These are phyloP conservation scores for Amoebophrya sp. DNA, from an alignment of 169 alveolate species.

Conservation along the genomic window DNA sequence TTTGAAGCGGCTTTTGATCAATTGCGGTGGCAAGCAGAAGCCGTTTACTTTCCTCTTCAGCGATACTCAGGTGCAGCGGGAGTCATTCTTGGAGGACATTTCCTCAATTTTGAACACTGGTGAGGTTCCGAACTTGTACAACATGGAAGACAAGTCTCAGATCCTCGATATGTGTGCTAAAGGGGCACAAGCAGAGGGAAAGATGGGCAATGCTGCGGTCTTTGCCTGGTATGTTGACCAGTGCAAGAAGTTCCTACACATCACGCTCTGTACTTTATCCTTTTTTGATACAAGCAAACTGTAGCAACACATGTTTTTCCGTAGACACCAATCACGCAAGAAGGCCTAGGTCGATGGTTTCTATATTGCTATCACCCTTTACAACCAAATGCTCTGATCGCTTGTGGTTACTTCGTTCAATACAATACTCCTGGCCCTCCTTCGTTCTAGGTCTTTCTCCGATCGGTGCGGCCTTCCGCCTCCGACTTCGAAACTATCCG, in stretches of 20 bases:
- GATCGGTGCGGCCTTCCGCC: constrained; percentile 84
- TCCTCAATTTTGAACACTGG: constrained; percentile 75
- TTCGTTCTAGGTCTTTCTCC: constrained; percentile 73
- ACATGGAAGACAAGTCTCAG: constrained; percentile 67
- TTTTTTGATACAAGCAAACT: background rate
- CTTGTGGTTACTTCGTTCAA: no score
- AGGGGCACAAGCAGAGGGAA: constrained; percentile 42
- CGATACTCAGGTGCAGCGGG: constrained; percentile 86
- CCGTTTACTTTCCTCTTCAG: constrained; percentile 80
- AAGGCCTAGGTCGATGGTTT: no score
- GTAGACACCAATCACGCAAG: no score
- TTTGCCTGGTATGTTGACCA: constrained; percentile 64
- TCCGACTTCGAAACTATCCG: constrained; percentile 88
- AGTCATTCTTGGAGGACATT: constrained; percentile 81
- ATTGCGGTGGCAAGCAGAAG: constrained; percentile 76
- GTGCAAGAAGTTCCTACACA: constrained; percentile 86
- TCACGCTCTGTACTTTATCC: constrained; percentile 65
- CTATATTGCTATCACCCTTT: no score
- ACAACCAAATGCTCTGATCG: no score
- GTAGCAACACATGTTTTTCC: no score
- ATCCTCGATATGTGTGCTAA: constrained; percentile 50
- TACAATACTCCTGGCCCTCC: background rate
- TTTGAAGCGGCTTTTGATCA: constrained; percentile 70
- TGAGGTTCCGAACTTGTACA: constrained; percentile 78
- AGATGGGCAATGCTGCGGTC: constrained; percentile 48